Base-by-base conservation (phyloP, 2,329 filamentous ascomycete species). In the Sporothrix curviconia region DNA sequence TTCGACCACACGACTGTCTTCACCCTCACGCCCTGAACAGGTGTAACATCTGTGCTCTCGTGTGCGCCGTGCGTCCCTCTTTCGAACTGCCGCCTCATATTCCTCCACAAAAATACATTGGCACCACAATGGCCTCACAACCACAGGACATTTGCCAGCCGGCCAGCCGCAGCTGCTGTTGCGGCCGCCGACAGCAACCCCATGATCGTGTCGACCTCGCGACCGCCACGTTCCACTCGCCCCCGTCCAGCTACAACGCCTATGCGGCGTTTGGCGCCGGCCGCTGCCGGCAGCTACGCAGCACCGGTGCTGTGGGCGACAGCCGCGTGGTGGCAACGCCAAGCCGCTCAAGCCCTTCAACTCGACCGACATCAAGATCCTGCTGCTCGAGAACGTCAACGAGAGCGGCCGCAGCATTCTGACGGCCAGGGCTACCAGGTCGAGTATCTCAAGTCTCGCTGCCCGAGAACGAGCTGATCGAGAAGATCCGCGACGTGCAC, bases 361-460 rank as follows among this genome's bases (percentile, higher is more conserved):
- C 69, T 94, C 91, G 22, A 85, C 92, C 69, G 92, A 97, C 69
- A 91, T 99, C 75, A 97, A 96, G 77, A 95, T 99, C 57, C 76
- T 99, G 58, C 80, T 99, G 17, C 78, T 99, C 32, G 94, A 99
- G 72, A 99, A 97, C 74, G 89, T 99, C 68, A 99, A 99, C 71
- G 78, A 90, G 73, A 90, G 90, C 24, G 94, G 94, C 14, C 83
- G 85, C 66, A 85, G 95, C 47, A 92, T 96, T 58, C 78, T 99
- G 58, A 83, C 76, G 58, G 77, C 57, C 92, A 99, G 74, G 94
- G 94, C 59, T 99, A 99, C 72, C 94, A 99, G 74, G 94, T 99
- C 34, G 94, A 99, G 74, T 83, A 85, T 51, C 76, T 92, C 63
- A 99, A 96, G 78, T 86, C 84, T 96, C 92, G 34, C 76, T 99